Evolutionary conservation across 2,329 filamentous ascomycete species (phyloP).

Genomic region (Aspergillus sp.): DNA sequence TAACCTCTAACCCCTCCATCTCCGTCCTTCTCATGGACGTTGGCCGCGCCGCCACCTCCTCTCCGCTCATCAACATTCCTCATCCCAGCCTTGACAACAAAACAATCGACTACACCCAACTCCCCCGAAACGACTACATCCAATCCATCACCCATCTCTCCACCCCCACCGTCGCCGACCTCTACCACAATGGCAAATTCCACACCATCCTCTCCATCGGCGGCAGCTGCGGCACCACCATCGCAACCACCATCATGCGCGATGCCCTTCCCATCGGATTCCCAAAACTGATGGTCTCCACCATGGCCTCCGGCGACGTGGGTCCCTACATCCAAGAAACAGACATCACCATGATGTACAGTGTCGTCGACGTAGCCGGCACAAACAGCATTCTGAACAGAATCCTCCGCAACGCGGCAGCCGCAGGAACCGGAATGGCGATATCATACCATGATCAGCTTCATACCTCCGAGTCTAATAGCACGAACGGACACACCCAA

Average conservation of each 20-base stretch:
- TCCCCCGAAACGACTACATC: conserved; percentile 59
- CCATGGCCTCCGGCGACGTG: conserved; percentile 68
- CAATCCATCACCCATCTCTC: conserved; percentile 56
- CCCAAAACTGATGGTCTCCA: conserved; percentile 70
- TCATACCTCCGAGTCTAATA: too few species aligned
- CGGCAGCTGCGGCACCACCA: conserved; percentile 64
- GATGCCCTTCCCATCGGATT: conserved; percentile 63
- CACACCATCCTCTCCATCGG: conserved; percentile 62
- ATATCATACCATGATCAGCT: conserved; percentile 39
- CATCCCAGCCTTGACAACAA: conserved; percentile 39
- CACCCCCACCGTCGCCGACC: conserved; percentile 42
- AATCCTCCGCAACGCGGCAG: conserved; percentile 64
- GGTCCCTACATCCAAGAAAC: conserved; percentile 66
- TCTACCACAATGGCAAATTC: conserved; percentile 45
- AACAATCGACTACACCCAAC: conserved; percentile 4
- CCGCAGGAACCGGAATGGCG: conserved; percentile 62
- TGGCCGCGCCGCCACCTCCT: conserved; percentile 31
- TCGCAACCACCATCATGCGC: conserved; percentile 64
- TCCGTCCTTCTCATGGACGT: conserved; percentile 28
- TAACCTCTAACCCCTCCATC: conserved; percentile 38
- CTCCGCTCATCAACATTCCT: conserved; percentile 52
- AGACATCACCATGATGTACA: conserved; percentile 71
- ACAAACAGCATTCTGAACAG: conserved; percentile 60
- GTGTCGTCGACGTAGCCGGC: conserved; percentile 70
- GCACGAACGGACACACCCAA: too few species aligned